Evolutionary conservation across 306 rosid species (phyloP).

Genomic region (Cyclanthera cordifolia): DNA sequence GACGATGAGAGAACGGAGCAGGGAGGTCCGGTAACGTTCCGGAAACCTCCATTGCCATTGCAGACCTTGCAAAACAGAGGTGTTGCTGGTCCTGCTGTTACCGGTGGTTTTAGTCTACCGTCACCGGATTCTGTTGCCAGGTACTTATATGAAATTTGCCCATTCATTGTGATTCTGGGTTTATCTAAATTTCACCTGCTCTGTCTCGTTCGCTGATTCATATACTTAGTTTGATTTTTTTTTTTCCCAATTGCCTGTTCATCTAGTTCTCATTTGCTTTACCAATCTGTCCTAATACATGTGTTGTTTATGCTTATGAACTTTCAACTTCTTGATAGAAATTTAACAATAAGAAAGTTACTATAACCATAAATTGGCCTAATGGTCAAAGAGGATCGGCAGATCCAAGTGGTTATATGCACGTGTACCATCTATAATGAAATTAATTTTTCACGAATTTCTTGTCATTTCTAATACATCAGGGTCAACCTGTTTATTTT

Average conservation of each 20-base stretch:
- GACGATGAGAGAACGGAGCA: conserved; percentile 68
- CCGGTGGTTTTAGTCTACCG: conserved; percentile 45
- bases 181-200: background rate
- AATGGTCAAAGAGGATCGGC: no score
- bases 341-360: background rate
- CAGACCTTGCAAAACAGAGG: conserved; percentile 49
- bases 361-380: no score
- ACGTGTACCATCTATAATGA: no score
- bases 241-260: background rate
- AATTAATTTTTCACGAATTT: no score
- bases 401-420: no score
- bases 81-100: conserved; percentile 14
- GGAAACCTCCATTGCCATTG: conserved; percentile 80
- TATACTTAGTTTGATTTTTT: background rate
- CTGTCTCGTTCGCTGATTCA: background rate
- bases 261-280: background rate
- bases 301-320: background rate
- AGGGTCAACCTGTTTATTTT: no score
- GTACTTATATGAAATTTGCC: conserved; percentile 19
- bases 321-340: background rate
- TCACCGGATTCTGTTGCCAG: conserved; percentile 91
- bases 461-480: no score
- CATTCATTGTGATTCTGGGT: background rate
- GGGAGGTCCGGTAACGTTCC: conserved; percentile 30
- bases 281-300: background rate